Base-by-base conservation (phyloP, 1,284 basidiomycete species). In the Cryptococcus amylolentus region DNA sequence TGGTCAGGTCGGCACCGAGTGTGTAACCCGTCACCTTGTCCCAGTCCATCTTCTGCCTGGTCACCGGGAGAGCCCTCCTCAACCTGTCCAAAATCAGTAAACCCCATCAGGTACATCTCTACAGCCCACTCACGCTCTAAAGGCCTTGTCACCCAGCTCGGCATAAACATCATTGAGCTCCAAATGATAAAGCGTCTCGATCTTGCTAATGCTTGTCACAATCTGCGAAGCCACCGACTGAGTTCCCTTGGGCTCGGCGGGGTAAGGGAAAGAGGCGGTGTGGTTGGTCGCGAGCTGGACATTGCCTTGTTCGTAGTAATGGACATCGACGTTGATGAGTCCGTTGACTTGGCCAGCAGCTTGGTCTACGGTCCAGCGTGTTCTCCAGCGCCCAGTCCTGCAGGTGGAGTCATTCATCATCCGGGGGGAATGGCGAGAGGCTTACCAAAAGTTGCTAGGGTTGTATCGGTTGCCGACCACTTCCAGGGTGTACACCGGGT, bases 291-390 rank as follows among this genome's bases (percentile, higher is more conserved):
- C 81, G 37, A 97, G 82, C 83, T 96, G 93, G 35, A 95, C 93
- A 71, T 94, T 94, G 67, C 91, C 93, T 77, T 95, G 91, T 75
- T 97, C 93, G 70, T 92, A 97, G 72, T 97, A 97, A 75, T 97
- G 93, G 26, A 95, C 87, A 68, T 92, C 89, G 47, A 91, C 83
- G 20, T 87, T 78, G 28, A 93, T 84, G 62, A 80, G 84, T 0
- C 91, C 80, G 5, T 60, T 56, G 12, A 81, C 67, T 8, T 52
- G 64, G 13, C 67, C 64, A 35, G 66, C 66, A 5, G 66, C 67
- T 12, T 75, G 60, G 60, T 82, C 78, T n/a, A 81, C 71, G 10
- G 70, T 58, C 71, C 81, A 83, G n/a, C 67, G 60, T 4, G 79
- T 78, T 45, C 92, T 84, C 93, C 93, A 96, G 70, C 91, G 82